Conservation (phyloP, 1,284 basidiomycete species). For the Leccinum fuscescens region DNA sequence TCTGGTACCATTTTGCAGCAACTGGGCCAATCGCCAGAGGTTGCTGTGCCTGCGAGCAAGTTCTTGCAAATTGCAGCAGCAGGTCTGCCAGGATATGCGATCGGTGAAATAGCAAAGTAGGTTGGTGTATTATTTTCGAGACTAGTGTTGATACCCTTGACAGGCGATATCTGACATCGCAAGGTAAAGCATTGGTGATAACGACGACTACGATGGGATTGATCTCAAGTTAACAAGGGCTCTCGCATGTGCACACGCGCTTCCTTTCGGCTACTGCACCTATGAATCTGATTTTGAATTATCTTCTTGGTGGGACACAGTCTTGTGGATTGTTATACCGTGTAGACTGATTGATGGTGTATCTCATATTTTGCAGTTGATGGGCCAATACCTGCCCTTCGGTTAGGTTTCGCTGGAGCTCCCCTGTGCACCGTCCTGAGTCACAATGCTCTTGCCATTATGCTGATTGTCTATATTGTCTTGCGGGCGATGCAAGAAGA, state of each 20-base stretch:
- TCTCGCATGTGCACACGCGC: conserved; percentile 20
- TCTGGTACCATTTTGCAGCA: conserved; percentile 18
- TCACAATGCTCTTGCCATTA: conserved; percentile 24
- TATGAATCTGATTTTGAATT: conserved; percentile 28
- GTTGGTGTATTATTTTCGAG: not conserved
- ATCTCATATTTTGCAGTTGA: conserved; percentile 15
- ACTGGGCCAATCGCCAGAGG: conserved; percentile 28
- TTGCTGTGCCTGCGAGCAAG: conserved; percentile 18
- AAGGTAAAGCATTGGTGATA: conserved; percentile 16
- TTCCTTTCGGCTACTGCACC: conserved; percentile 27
- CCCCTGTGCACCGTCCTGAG: conserved; percentile 30
- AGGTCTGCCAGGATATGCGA: conserved; percentile 29
- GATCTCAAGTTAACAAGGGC: conserved; percentile 10
- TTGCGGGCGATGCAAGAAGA: conserved; percentile 22
- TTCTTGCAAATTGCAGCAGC: conserved; percentile 26
- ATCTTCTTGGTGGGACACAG: conserved; percentile 25
- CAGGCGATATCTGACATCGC: conserved; percentile 26
- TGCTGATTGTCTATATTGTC: conserved; percentile 26
- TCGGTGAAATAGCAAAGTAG: conserved; percentile 31
- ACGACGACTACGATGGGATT: not conserved
- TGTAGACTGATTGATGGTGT: not conserved
- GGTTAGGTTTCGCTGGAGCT: conserved; percentile 28
- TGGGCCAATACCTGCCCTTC: conserved; percentile 29
- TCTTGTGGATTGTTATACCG: not conserved
- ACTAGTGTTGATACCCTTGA: conserved; percentile 4